Base-by-base conservation (phyloP, 305 asterid genomes). In the Fraxinus sp. region DNA sequence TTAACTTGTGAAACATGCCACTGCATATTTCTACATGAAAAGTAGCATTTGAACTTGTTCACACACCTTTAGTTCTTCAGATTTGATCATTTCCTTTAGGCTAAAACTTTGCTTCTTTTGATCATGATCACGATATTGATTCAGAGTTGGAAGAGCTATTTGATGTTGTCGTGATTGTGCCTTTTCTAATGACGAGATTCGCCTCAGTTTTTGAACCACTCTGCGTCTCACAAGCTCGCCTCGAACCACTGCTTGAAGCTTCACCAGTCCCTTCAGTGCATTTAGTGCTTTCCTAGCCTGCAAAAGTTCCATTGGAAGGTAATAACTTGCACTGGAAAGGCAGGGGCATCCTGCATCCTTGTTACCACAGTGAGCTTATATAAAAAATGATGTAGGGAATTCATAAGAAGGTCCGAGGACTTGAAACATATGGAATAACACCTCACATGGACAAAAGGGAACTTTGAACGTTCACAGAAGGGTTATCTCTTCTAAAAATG, bases 211-310 rank as follows among this genome's bases (percentile, higher is more conserved):
- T 30, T 83, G 77, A 39, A 82, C 78, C 35, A 90, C 81, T 33
- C 86, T 87, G 24, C 89, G 87, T 81, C 97, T 91, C 35, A 85
- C 93, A 57, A 92, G 89, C 89, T 92, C 95, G 0, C 97, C 97
- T 57, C 98, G 90, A 49, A 93, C 82, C 84, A 93, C 91, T 35
- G 98, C 98, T 89, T 93, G 98, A 86, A 94, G 92, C 79, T 88
- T 91, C 86, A 94, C 97, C 66, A 94, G 52, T 80, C 98, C 98
- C 85, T 88, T 94, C 49, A 94, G 79, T 10, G 97, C 98, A 87
- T 89, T 88, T 86, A 93, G 80, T 30, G 98, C 98, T 90, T 93
- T 92, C 85, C 89, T 90, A 32, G 93, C 98, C 98, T 94, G 85
- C 83, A 87, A 5, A 86, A 64, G 62, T 18, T 79, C 78, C 79